Percentiles rank a stretch among this genome's conserved stretches.
These are phyloP conservation scores for Bathelium albidoporum DNA, from an alignment of 495 filamentous ascomycete genomes.

Conservation along the genomic window DNA sequence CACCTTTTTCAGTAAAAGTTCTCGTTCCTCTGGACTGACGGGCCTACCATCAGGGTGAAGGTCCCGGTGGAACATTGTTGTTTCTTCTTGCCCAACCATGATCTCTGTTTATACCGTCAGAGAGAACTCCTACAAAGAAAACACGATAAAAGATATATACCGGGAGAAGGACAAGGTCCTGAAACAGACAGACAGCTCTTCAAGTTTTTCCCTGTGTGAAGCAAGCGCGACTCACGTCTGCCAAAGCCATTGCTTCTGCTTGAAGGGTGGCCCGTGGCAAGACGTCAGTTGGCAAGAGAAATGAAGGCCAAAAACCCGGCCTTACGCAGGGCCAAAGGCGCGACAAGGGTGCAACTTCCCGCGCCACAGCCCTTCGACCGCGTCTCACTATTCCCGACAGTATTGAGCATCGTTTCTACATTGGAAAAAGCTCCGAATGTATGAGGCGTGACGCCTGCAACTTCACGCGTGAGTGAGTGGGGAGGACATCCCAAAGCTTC, in stretches of 20 bases:
- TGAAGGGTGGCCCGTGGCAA: not conserved
- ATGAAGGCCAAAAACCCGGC: not conserved
- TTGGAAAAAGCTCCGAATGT: not conserved
- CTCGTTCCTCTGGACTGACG: constrained; percentile 54
- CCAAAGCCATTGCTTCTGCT: not conserved
- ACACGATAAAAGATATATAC: not conserved
- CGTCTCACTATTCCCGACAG: not conserved
- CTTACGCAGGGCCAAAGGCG: not conserved
- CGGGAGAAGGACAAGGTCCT: not conserved
- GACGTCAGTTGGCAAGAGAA: not conserved
- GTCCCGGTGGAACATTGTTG: constrained; percentile 52
- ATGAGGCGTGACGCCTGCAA: not conserved
- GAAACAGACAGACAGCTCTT: not conserved
- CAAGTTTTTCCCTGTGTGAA: not conserved
- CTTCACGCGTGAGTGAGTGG: not conserved
- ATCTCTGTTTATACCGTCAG: constrained; percentile 1
- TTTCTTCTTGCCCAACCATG: constrained; percentile 48
- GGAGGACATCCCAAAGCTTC: not conserved
- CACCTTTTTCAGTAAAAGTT: constrained; percentile 60
- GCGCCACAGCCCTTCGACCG: not conserved
- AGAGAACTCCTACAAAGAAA: not conserved
- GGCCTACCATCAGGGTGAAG: constrained; percentile 45
- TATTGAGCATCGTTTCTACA: not conserved
- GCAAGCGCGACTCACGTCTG: not conserved
- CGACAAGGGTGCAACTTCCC: not conserved